These are phyloP conservation scores for Aurifilum marmelostoma DNA, from an alignment of 2,329 filamentous ascomycete genomes.

Conservation along the genomic window DNA sequence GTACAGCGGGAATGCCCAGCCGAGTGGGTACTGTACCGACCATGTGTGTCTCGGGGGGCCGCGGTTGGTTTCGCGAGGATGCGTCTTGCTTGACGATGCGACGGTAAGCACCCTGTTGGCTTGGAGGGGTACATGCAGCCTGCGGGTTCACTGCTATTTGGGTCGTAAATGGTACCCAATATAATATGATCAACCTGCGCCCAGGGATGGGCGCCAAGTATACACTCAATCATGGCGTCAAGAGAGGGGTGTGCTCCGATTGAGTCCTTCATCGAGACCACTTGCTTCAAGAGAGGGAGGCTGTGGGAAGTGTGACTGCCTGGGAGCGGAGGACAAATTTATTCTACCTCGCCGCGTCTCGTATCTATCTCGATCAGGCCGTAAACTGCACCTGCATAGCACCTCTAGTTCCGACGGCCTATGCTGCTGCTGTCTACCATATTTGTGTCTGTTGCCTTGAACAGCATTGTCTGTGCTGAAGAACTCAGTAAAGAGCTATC, in stretches of 20 bases:
- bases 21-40: constrained; percentile 1
- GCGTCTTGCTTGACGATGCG: neutral
- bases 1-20: neutral
- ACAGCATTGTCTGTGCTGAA: neutral
- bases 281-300: neutral
- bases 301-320: neutral
- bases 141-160: neutral
- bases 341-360: neutral
- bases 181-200: neutral
- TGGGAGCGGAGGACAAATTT: neutral
- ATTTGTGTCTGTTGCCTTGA: neutral
- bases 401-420: neutral
- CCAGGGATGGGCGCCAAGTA: neutral
- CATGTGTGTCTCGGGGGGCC: constrained; percentile 6
- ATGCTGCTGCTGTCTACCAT: too few relatives aligned
- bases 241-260: neutral
- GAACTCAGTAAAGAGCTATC: neutral
- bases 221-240: neutral
- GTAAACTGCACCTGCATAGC: neutral
- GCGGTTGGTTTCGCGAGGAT: neutral
- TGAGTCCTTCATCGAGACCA: neutral
- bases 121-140: neutral
- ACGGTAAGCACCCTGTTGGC: constrained; percentile 9
- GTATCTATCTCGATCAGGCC: neutral
- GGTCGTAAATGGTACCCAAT: neutral